Percentiles rank a stretch among this genome's conserved stretches.
phyloP scores from a whole-genome alignment of 306 rosid species.

The Potentilla sterilis region DNA sequence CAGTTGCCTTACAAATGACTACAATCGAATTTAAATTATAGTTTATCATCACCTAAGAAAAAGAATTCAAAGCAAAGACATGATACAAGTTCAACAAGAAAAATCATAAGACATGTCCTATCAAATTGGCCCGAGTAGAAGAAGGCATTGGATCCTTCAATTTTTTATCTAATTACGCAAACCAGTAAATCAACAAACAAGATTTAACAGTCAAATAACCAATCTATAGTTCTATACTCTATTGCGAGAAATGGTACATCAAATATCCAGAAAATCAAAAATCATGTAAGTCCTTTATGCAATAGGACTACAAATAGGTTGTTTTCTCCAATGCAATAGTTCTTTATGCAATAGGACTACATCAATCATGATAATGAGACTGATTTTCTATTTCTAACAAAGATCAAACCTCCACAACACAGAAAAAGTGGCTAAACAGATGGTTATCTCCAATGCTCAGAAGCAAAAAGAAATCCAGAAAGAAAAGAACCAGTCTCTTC shows the following conservation, averaged over 20 bases:
- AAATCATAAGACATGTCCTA: no score
- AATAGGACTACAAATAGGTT: no score
- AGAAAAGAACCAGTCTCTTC: neutral
- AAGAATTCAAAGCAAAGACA: no score
- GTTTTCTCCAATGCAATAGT: neutral
- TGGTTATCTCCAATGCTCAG: neutral
- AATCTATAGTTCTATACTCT: neutral
- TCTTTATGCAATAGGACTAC: neutral
- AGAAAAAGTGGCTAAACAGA: neutral
- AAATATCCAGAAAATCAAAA: neutral
- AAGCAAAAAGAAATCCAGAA: neutral
- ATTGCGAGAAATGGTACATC: neutral
- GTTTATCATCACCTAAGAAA: no score
- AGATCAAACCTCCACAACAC: neutral
- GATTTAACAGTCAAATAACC: no score
- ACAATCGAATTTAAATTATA: neutral
- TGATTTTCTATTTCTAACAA: neutral
- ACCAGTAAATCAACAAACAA: no score
- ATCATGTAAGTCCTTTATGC: no score
- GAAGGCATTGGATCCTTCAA: no score
- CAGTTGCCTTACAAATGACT: neutral
- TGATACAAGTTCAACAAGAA: no score
- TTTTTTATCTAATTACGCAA: no score
- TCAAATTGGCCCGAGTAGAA: no score
- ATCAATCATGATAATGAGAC: neutral